These are phyloP conservation scores for Globisporangium recalcitrans DNA, from an alignment of 352 stramenopile genomes.

Conservation along the genomic window DNA sequence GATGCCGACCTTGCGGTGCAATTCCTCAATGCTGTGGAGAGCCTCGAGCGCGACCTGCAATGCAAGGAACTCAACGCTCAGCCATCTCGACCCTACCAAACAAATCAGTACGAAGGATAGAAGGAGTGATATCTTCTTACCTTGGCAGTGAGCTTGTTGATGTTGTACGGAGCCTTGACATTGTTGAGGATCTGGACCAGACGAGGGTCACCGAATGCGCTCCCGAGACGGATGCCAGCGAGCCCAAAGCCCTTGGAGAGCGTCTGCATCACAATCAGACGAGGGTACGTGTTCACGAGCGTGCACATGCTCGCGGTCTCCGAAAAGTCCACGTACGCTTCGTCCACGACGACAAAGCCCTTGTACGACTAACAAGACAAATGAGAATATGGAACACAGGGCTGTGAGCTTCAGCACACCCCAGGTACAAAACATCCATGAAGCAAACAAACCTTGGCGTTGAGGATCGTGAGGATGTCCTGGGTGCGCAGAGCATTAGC, in stretches of 20 bases:
- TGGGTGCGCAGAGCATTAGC: conserved; percentile 89
- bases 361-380: too few species aligned
- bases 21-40: conserved; percentile 45
- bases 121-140: conserved; percentile 12
- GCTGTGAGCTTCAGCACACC: too few species aligned
- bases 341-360: conserved; percentile 97
- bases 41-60: conserved; percentile 55
- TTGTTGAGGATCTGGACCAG: conserved; percentile 98
- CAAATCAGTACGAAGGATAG: background rate
- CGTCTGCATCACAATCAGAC: conserved; percentile 96
- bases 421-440: too few species aligned
- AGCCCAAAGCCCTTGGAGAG: conserved; percentile 98
- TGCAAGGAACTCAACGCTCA: background rate
- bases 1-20: conserved; percentile 55
- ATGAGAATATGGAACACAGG: too few species aligned
- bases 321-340: conserved; percentile 98
- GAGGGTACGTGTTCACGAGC: conserved; percentile 90
- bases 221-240: conserved; percentile 91
- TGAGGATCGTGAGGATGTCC: conserved; percentile 88
- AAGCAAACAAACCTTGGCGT: too few species aligned
- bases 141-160: conserved; percentile 95
- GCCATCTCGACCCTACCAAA: background rate
- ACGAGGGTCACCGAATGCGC: conserved; percentile 88
- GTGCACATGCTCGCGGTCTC: conserved; percentile 67
- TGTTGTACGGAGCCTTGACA: conserved; percentile 99